phyloP scores from a whole-genome alignment of 495 filamentous ascomycete genomes.

The Talaromyces wortmannii region DNA sequence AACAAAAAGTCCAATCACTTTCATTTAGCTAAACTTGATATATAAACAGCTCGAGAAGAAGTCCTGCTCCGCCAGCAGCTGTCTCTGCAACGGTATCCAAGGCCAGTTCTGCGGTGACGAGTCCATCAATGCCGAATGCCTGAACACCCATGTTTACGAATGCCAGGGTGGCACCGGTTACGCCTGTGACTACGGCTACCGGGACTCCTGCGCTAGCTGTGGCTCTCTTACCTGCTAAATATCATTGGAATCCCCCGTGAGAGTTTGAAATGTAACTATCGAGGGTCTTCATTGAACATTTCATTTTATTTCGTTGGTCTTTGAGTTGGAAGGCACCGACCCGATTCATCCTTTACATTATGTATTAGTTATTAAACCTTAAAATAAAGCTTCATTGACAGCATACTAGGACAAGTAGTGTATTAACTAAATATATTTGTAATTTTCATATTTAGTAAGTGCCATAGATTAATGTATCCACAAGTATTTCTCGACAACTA shows the following conservation, averaged over 20 bases:
- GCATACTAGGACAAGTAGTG: too few species aligned
- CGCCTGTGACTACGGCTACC: not conserved
- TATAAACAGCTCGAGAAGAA: not conserved
- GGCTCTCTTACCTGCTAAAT: not conserved
- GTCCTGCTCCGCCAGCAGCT: not conserved
- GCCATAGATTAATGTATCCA: too few species aligned
- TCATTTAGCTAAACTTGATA: not conserved
- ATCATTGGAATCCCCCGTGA: not conserved
- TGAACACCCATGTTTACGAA: not conserved
- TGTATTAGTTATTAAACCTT: too few species aligned
- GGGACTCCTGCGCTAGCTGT: not conserved
- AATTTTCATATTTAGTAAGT: too few species aligned
- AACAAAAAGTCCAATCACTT: not conserved
- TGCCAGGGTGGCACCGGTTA: not conserved
- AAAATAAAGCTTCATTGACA: too few species aligned
- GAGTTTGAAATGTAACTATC: not conserved
- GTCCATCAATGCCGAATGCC: slow-evolving; percentile 66
- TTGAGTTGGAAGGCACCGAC: too few species aligned
- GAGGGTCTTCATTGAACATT: not conserved
- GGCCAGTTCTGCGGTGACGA: slow-evolving; percentile 66
- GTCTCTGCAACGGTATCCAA: not conserved
- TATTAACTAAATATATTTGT: too few species aligned
- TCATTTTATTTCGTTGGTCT: too few species aligned
- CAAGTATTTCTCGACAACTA: too few species aligned
- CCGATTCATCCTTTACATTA: too few species aligned